Percentiles rank a stretch among this genome's conserved stretches.
Conservation (phyloP, 2,329 filamentous ascomycete species). For the Ascochyta fabae region DNA sequence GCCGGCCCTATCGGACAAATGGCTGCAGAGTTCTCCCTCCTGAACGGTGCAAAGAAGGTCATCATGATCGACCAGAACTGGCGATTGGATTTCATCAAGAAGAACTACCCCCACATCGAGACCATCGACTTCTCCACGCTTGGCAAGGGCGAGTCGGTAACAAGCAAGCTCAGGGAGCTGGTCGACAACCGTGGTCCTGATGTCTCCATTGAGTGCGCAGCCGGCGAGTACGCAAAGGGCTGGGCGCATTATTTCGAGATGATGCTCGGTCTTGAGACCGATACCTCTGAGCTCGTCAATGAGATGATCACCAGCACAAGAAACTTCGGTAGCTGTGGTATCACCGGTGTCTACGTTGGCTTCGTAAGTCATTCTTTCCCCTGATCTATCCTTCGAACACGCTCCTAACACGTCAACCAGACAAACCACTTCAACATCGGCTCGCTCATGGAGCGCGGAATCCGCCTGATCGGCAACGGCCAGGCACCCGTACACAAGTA, state of each 20-base stretch:
- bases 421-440: slow-evolving; percentile 86
- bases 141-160: slow-evolving; percentile 68
- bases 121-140: slow-evolving; percentile 73
- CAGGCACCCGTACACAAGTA: slow-evolving; percentile 81
- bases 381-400: not conserved
- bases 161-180: slow-evolving; percentile 75
- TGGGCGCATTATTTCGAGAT: slow-evolving; percentile 68
- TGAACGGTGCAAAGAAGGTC: slow-evolving; percentile 75
- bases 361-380: slow-evolving; percentile 54
- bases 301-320: slow-evolving; percentile 79
- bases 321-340: slow-evolving; percentile 74
- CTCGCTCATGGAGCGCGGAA: slow-evolving; percentile 83
- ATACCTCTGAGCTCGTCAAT: slow-evolving; percentile 81
- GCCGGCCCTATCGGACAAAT: slow-evolving; percentile 86
- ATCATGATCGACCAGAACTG: slow-evolving; percentile 81
- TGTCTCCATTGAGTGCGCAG: slow-evolving; percentile 72
- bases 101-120: slow-evolving; percentile 69
- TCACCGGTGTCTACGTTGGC: slow-evolving; percentile 74
- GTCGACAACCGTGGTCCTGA: slow-evolving; percentile 74
- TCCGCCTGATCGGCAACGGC: slow-evolving; percentile 75
- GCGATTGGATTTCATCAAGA: slow-evolving; percentile 71
- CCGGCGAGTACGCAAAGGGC: slow-evolving; percentile 68
- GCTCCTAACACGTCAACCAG: slow-evolving; percentile 42
- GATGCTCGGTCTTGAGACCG: slow-evolving; percentile 75
- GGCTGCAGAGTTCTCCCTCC: slow-evolving; percentile 69